Evolutionary conservation across 192 early-diverging fungal genomes (phyloP).

Genomic region (Coemansia sp.): DNA sequence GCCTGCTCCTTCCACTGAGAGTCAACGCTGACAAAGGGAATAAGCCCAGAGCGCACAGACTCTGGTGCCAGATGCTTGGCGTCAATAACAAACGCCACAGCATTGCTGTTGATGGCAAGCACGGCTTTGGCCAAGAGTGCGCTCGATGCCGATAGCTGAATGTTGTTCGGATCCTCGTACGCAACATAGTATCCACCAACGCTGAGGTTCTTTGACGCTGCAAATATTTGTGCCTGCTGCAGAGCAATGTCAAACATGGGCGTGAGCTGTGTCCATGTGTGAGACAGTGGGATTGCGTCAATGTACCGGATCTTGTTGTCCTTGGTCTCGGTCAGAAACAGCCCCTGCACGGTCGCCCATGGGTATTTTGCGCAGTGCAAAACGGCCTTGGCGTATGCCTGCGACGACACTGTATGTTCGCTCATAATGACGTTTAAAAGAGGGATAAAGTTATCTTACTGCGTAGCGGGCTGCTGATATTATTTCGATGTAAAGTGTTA

Average conservation of each 20-base stretch:
- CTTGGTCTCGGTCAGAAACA: slow-evolving; percentile 60
- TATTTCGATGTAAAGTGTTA: background rate
- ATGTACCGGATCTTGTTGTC: slow-evolving; percentile 43
- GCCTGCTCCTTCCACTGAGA: slow-evolving; percentile 49
- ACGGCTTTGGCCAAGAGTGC: slow-evolving; percentile 36
- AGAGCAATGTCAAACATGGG: slow-evolving; percentile 85
- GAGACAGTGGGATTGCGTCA: slow-evolving; percentile 81
- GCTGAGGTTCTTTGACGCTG: slow-evolving; percentile 28
- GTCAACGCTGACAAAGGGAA: slow-evolving; percentile 27
- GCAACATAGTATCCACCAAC: slow-evolving; percentile 49
- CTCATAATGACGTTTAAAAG: slow-evolving; percentile 17
- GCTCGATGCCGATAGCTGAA: slow-evolving; percentile 40
- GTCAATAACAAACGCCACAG: slow-evolving; percentile 42
- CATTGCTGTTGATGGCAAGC: slow-evolving; percentile 14
- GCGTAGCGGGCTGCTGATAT: background rate
- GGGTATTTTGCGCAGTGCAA: slow-evolving; percentile 86
- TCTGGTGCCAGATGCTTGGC: slow-evolving; percentile 37
- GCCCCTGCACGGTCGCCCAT: slow-evolving; percentile 69
- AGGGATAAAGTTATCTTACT: background rate
- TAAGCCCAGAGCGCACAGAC: slow-evolving; percentile 17
- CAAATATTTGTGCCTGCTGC: slow-evolving; percentile 64
- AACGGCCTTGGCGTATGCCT: slow-evolving; percentile 73
- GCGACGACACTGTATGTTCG: slow-evolving; percentile 51
- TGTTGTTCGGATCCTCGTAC: slow-evolving; percentile 35
- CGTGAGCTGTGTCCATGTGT: slow-evolving; percentile 75